Percentiles rank a stretch among this genome's conserved stretches.
Evolutionary conservation across 768 basidiomycete species (phyloP).

Genomic region (Serendipita indica): DNA sequence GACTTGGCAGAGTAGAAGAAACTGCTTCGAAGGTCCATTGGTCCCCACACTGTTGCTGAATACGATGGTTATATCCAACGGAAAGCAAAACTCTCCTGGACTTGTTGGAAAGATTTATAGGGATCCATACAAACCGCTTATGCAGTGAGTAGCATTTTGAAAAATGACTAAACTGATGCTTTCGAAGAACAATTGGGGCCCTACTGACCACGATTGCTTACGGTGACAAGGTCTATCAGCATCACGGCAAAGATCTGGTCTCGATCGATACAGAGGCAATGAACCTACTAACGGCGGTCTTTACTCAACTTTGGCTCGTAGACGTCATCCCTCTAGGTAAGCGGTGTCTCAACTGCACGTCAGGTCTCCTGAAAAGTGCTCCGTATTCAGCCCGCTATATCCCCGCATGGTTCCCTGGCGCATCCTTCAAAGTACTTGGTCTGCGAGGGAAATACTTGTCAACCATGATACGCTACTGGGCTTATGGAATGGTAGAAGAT

Average conservation of each 20-base stretch:
- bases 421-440: conserved; percentile 39
- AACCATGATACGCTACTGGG: background rate
- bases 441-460: background rate
- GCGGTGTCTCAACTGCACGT: background rate
- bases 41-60: background rate
- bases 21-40: background rate
- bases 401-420: conserved; percentile 54
- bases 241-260: background rate
- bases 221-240: background rate
- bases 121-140: background rate
- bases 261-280: background rate
- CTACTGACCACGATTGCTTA: background rate
- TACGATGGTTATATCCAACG: background rate
- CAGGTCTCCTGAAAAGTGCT: background rate
- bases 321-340: background rate
- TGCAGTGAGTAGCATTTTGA: background rate
- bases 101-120: background rate
- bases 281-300: background rate
- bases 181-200: background rate
- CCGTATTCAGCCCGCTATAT: conserved; percentile 28
- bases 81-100: background rate
- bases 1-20: background rate
- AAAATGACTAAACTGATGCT: background rate
- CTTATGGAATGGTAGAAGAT: background rate
- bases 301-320: background rate